Evolutionary conservation across 2,329 filamentous ascomycete species (phyloP), one percentile per base, ranked within the genome.

Genomic region (Coniochaeta sp.): DNA sequence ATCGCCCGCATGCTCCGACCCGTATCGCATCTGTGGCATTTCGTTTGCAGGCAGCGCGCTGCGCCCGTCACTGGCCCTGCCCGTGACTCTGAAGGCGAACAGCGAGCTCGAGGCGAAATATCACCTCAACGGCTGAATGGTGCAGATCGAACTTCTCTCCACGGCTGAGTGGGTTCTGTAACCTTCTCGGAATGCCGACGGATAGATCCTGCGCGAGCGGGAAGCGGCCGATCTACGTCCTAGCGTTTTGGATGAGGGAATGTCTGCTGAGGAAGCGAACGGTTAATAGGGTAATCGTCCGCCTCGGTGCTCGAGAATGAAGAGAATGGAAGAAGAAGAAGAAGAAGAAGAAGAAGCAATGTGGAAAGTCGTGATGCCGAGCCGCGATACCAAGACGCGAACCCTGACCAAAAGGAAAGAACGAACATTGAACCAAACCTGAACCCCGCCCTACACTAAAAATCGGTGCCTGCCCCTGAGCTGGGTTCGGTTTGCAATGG

Each of bases 141-240:
- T 24, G 19, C 42, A 10, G 19, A 24, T 47, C 42, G 42, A 24
- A 47, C 42, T 24, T 47, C 42, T 19, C 24, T 47, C 19, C 14
- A 47, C 42, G 42, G n/a, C 42, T 24, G 42, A 47, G 22, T 22
- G 42, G 42, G 5, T 47, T 47, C 42, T 24, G n/a, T 22, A 24
- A 22, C n/a, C 22, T 24, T 24, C 19, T 47, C 42, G 42, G 42
- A 22, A 47, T 24, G 42, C 42, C 7, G 38, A 47, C 42, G 42
- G 42, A 47, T 47, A 47, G 42, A 47, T 24, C 42, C 10, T 47
- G 42, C 24, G 19, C 3, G 10, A 24, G 42, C 42, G 42, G 42
- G 19, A 47, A 30, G 54, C 59, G 22, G 59, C 52, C 24, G 59
- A 60, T 60, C 59, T 26, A 28, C 52, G 59, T 36, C 59, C 57